phyloP scores from a whole-genome alignment of 805 yeast genomes.

The Schwanniomyces pseudopolymorphus region DNA sequence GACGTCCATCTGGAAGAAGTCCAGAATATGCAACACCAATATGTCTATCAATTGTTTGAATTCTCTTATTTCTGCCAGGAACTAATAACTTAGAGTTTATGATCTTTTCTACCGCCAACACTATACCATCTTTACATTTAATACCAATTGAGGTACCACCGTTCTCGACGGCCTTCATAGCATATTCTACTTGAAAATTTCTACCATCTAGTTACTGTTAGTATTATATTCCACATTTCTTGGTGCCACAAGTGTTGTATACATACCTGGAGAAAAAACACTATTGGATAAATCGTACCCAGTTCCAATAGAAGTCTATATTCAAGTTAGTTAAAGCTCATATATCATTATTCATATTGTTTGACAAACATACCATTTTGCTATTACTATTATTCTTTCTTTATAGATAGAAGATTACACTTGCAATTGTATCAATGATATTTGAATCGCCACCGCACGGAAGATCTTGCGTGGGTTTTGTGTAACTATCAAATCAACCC shows the following conservation, averaged over 20 bases:
- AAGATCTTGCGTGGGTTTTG: conserved; percentile 4
- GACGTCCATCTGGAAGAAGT: conserved; percentile 94
- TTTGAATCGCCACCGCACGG: conserved; percentile 12
- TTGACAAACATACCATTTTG: conserved; percentile 7
- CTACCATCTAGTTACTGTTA: conserved; percentile 72
- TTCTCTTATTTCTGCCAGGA: conserved; percentile 84
- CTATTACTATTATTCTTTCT: background rate
- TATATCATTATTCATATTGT: background rate
- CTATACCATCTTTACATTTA: conserved; percentile 88
- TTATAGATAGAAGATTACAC: background rate
- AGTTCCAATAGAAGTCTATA: conserved; percentile 90
- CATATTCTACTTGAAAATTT: conserved; percentile 97
- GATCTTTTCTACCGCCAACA: conserved; percentile 96
- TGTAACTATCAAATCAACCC: conserved; percentile 5
- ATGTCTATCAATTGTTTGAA: conserved; percentile 91
- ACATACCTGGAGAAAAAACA: conserved; percentile 78
- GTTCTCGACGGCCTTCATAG: conserved; percentile 95
- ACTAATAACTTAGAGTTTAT: conserved; percentile 83
- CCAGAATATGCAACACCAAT: conserved; percentile 96
- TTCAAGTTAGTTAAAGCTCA: conserved; percentile 4
- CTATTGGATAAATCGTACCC: conserved; percentile 98
- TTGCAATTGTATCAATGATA: conserved; percentile 1
- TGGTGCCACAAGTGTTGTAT: background rate
- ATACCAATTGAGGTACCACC: conserved; percentile 96
- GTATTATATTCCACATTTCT: conserved; percentile 22